Evolutionary conservation across 2,329 filamentous ascomycete species (phyloP), one percentile per base, ranked within the genome.

Genomic region (Penicillium sp.): DNA sequence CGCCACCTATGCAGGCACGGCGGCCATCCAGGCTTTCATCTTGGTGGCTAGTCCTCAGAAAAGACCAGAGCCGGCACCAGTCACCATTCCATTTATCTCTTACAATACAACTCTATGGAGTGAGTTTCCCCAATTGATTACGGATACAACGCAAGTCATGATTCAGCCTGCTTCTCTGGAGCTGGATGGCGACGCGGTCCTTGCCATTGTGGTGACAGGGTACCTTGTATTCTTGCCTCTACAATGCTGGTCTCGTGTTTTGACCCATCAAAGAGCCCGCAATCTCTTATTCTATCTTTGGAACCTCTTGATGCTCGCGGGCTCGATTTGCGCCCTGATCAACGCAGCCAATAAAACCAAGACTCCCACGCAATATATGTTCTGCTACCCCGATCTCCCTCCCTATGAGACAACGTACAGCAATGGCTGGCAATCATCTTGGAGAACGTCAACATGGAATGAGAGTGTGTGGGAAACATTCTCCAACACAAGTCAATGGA

Each of bases 181-280:
- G 37, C 64, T 75, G 1, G 73, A 75, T 38, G 66, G 67, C 3
- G 73, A 75, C 58, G 73, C 73, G 4, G 69, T 75, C 7, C 65
- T 72, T n/a, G 72, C 71, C 5, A 71, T 75, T 6, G 73, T 75
- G 4, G 65, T 75, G 25, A 75, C 73, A 1, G 72, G 70, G 2
- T 75, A 75, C 52, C 70, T 75, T 5, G 69, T 75, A 16, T 74
- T 75, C 40, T 59, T 75, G 4, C 73, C 73, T 2, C 54, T 75
- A 13, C 73, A 75, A 58, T 72, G 68, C 35, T 75, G 72, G 73
- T 75, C 73, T 2, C 68, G 71, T 3, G 61, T 69, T 4, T 57
- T 75, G 19, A 67, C 66, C 0, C 58, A 72, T 30, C 63, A 73
- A 35, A 61, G 72, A 45, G 67, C 70, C 3, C 66, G 70, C 3